Conservation (phyloP, 2,329 filamentous ascomycete species). For the Talaromyces amestolkiae region DNA sequence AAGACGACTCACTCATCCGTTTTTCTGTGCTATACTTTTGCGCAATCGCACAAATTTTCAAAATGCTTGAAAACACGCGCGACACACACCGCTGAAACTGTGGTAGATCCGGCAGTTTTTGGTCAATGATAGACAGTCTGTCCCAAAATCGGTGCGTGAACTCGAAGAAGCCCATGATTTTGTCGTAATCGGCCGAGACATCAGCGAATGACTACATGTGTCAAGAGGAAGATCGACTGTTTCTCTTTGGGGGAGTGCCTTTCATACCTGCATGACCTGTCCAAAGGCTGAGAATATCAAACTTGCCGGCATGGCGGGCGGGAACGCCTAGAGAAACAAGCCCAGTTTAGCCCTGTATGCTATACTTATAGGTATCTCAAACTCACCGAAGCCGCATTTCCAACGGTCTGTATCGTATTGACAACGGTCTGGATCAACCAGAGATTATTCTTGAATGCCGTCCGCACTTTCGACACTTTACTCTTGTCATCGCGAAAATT, state of each 20-base stretch:
- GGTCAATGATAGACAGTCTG: slow-evolving; percentile 4
- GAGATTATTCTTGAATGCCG: slow-evolving; percentile 9
- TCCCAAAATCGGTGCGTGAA: slow-evolving; percentile 10
- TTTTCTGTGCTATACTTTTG: neutral
- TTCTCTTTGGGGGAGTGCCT: neutral
- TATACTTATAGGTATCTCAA: neutral
- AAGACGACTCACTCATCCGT: slow-evolving; percentile 6
- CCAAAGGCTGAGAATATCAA: slow-evolving; percentile 13
- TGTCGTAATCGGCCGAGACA: slow-evolving; percentile 9
- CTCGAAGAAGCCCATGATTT: slow-evolving; percentile 12
- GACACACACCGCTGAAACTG: slow-evolving; percentile 9
- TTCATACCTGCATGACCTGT: slow-evolving; percentile 14
- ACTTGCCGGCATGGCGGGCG: slow-evolving; percentile 7
- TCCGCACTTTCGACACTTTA: slow-evolving; percentile 5
- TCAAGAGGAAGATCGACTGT: neutral
- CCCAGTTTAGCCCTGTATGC: neutral
- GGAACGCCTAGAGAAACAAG: neutral
- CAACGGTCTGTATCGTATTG: slow-evolving; percentile 6
- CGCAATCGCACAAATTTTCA: slow-evolving; percentile 7
- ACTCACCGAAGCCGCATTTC: slow-evolving; percentile 2
- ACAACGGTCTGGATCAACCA: slow-evolving; percentile 9
- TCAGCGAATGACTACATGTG: slow-evolving; percentile 1
- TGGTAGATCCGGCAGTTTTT: slow-evolving; percentile 1
- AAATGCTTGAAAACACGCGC: slow-evolving; percentile 4
- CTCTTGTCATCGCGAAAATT: neutral